Conservation (phyloP, 2,329 filamentous ascomycete species). For the Pezicula radicicola region DNA sequence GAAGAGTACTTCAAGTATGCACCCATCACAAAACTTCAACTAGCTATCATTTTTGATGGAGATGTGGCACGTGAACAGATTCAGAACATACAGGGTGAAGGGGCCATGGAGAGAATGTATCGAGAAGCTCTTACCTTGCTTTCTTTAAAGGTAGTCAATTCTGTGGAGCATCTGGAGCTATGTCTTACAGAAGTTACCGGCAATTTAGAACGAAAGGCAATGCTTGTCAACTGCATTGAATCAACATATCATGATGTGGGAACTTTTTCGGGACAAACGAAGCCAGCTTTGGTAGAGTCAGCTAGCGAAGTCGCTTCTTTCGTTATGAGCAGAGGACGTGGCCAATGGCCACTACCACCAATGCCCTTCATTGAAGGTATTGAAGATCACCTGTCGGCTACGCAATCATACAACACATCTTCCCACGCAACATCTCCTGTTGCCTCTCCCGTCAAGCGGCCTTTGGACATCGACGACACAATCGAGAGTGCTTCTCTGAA, state of each 20-base stretch:
- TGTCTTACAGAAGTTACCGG: conserved; percentile 17
- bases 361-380: conserved; percentile 21
- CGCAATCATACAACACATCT: conserved; percentile 10
- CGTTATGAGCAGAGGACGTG: conserved; percentile 7
- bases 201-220: conserved; percentile 13
- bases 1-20: not conserved
- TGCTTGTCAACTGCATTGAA: conserved; percentile 19
- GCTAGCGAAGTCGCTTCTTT: conserved; percentile 21
- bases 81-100: not conserved
- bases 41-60: not conserved
- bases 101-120: not conserved
- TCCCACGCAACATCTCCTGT: conserved; percentile 12
- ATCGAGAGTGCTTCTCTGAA: not conserved
- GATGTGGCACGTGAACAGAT: not conserved
- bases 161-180: conserved; percentile 28
- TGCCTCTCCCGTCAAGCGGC: conserved; percentile 3
- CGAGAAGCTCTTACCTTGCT: conserved; percentile 9
- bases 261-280: conserved; percentile 8
- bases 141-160: conserved; percentile 22
- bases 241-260: conserved; percentile 20
- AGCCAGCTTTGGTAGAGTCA: conserved; percentile 17
- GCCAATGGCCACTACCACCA: conserved; percentile 17
- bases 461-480: not conserved
- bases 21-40: not conserved
- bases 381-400: conserved; percentile 7